Conservation (phyloP, 176 grass and related monocot species). For the Ampelocalamus luodianensis region DNA sequence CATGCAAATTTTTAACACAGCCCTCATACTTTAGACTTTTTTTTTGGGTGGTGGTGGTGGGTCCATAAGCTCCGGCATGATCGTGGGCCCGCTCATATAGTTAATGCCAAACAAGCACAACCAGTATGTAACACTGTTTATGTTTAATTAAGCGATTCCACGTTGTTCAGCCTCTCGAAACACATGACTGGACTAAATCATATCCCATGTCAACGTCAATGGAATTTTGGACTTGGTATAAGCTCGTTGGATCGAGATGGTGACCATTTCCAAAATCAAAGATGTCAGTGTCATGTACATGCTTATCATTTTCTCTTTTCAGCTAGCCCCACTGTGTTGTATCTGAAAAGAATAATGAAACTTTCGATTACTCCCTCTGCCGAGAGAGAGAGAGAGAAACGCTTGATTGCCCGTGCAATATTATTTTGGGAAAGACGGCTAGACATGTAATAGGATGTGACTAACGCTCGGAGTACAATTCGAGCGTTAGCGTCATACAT, state of each 20-base stretch:
- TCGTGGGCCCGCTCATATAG: not conserved
- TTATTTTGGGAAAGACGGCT: not conserved
- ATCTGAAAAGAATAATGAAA: not conserved
- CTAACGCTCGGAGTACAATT: too few relatives aligned
- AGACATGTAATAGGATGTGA: too few relatives aligned
- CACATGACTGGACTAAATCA: constrained; percentile 10
- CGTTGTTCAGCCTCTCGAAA: constrained; percentile 32
- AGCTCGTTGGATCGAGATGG: constrained; percentile 24
- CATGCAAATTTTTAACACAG: not conserved
- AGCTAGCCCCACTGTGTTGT: not conserved
- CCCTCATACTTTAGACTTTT: not conserved
- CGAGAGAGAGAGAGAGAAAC: too few relatives aligned
- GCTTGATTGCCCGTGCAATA: not conserved
- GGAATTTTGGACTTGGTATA: constrained; percentile 37
- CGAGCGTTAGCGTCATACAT: too few relatives aligned
- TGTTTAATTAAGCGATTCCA: constrained; percentile 8
- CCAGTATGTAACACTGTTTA: not conserved
- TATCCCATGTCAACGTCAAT: constrained; percentile 38
- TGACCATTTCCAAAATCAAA: constrained; percentile 36
- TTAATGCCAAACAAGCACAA: not conserved
- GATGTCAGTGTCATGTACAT: constrained; percentile 16
- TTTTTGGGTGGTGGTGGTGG: too few relatives aligned
- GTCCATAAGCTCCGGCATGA: not conserved
- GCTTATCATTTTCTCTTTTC: not conserved
- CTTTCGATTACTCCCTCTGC: not conserved